A percentile compares a stretch with the other conserved stretches of the same genome.
Conservation (phyloP, 768 basidiomycete genomes). For the Panaeolus papilionaceus region DNA sequence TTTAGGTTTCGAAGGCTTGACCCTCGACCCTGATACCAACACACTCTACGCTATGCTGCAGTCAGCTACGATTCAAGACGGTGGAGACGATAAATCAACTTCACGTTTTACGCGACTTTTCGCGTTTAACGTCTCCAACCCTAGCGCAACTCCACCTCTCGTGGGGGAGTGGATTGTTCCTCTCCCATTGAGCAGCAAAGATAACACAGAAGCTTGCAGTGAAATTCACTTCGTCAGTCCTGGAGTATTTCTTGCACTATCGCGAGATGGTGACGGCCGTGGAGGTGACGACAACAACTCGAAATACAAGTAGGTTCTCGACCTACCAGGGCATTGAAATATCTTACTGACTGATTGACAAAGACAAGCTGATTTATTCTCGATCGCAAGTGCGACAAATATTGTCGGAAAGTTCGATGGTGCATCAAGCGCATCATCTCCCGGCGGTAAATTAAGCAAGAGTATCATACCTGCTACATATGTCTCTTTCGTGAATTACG, state of each 20-base stretch:
- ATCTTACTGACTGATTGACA: not conserved
- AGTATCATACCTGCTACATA: slow-evolving; percentile 59
- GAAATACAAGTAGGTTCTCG: slow-evolving; percentile 54
- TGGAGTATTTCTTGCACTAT: slow-evolving; percentile 59
- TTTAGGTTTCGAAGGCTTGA: slow-evolving; percentile 66
- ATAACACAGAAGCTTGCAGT: slow-evolving; percentile 57
- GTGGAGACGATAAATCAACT: slow-evolving; percentile 54
- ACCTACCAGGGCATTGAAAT: not conserved
- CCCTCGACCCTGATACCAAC: slow-evolving; percentile 50
- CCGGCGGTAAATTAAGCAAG: slow-evolving; percentile 50
- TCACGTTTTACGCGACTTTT: slow-evolving; percentile 61
- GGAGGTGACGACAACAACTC: slow-evolving; percentile 57
- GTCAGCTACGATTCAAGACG: slow-evolving; percentile 68
- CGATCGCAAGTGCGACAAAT: slow-evolving; percentile 62
- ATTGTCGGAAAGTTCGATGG: slow-evolving; percentile 65
- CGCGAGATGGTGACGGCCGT: slow-evolving; percentile 66
- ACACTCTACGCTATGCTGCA: slow-evolving; percentile 70
- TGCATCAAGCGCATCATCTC: slow-evolving; percentile 57
- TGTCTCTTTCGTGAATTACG: slow-evolving; percentile 59
- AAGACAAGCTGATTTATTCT: slow-evolving; percentile 66
- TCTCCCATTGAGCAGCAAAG: slow-evolving; percentile 55
- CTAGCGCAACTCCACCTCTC: slow-evolving; percentile 40
- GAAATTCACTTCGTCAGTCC: slow-evolving; percentile 63
- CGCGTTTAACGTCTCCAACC: slow-evolving; percentile 55
- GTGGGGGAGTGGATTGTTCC: slow-evolving; percentile 68